phyloP scores from a whole-genome alignment of 495 filamentous ascomycete species.

The Aspergillus heteromorphus region DNA sequence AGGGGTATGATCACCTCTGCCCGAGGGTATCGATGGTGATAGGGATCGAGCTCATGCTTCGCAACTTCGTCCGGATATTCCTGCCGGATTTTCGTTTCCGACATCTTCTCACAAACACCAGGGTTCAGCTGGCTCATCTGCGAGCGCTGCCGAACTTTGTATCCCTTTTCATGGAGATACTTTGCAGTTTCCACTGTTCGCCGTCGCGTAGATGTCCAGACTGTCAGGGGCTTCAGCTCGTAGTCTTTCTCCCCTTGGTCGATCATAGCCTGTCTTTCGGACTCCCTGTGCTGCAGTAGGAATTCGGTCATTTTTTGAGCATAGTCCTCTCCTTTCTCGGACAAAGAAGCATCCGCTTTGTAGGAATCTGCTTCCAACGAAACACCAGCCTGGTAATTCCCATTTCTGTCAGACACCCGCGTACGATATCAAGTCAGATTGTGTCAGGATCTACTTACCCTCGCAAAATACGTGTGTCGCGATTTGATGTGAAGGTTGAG shows the following conservation, averaged over 20 bases:
- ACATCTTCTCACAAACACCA: slow-evolving; percentile 89
- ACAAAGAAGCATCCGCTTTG: slow-evolving; percentile 82
- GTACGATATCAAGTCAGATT: background rate
- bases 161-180: slow-evolving; percentile 69
- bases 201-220: slow-evolving; percentile 92
- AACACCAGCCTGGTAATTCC: slow-evolving; percentile 46
- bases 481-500: slow-evolving; percentile 96
- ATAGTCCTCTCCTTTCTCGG: slow-evolving; percentile 76
- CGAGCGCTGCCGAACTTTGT: slow-evolving; percentile 79
- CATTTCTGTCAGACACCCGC: background rate
- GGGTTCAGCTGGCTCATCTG: slow-evolving; percentile 97
- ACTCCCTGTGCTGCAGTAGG: slow-evolving; percentile 72
- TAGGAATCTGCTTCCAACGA: slow-evolving; percentile 77
- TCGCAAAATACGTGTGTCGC: slow-evolving; percentile 87
- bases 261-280: slow-evolving; percentile 65
- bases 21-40: slow-evolving; percentile 93
- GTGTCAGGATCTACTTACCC: slow-evolving; percentile 46
- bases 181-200: slow-evolving; percentile 89
- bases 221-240: slow-evolving; percentile 71
- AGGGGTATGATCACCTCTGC: slow-evolving; percentile 65
- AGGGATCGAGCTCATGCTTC: slow-evolving; percentile 92
- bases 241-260: slow-evolving; percentile 61
- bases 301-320: slow-evolving; percentile 82
- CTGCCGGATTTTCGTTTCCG: slow-evolving; percentile 69
- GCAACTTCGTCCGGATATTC: slow-evolving; percentile 84